phyloP scores from a whole-genome alignment of 73 alveolate genomes.

The Breviolum minutum region DNA sequence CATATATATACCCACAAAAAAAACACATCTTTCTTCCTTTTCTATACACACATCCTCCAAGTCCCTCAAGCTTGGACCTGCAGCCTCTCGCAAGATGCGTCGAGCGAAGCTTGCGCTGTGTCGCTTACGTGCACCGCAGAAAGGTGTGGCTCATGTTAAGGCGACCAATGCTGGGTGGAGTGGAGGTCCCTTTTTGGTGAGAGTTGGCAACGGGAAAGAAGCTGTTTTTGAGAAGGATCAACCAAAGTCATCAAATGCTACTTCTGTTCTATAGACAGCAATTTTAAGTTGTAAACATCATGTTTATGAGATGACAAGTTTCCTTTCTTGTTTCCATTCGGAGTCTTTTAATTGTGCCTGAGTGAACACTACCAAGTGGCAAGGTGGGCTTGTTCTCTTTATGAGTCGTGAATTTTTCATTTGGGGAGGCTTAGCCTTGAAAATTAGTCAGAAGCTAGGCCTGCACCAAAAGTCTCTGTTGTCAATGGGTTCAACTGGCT shows the following conservation, averaged over 20 bases:
- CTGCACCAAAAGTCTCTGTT: no score
- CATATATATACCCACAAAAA: no score
- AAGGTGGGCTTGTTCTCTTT: no score
- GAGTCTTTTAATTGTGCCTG: no score
- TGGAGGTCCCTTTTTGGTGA: no score
- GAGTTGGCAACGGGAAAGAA: background rate
- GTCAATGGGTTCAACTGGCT: no score
- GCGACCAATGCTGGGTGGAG: background rate
- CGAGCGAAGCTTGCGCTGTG: background rate
- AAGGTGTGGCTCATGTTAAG: constrained; percentile 12
- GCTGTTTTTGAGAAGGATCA: background rate
- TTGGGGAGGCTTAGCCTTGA: no score
- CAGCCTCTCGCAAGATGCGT: background rate
- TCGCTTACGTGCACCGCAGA: constrained; percentile 4
- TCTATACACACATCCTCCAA: no score
- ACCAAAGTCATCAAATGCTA: background rate
- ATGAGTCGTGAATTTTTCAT: no score
- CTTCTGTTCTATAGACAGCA: background rate
- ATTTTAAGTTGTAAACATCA: background rate
- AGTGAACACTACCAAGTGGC: no score
- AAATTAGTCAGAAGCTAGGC: no score
- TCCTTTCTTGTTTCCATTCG: background rate
- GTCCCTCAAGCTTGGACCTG: background rate
- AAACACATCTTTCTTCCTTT: no score
- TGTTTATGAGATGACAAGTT: background rate